Base-by-base conservation (phyloP, 352 stramenopile species). In the Globisporangium radiosum region DNA sequence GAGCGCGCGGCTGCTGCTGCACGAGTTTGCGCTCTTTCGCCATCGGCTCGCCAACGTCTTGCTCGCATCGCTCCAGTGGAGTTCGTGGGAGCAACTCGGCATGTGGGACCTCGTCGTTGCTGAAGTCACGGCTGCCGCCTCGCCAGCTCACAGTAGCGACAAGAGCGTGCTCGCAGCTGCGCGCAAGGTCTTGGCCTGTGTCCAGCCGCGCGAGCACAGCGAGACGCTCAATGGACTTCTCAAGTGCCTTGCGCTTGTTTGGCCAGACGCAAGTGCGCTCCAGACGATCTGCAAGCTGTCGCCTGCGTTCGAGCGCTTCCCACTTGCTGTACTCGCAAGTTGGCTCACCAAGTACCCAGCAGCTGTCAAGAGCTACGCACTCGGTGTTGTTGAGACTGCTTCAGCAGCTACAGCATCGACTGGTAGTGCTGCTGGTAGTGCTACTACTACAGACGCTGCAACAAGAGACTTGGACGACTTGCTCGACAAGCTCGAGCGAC, bases 51-150 rank as follows among this genome's bases (percentile, higher is more conserved):
- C 82, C 14, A 92, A 84, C 45, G 72, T 90, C 3, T 60, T 94
- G 15, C 64, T 92, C 6, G 82, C 82, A 36, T 94, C 85, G 14
- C 66, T 94, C 11, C 66, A 87, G 54, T 94, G 85, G 85, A 91
- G 65, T 13, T 92, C 85, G 15, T 94, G 82, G 82, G 82, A 94
- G 54, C 85, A 94, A 63, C 88, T 78, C 48, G 75, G 74, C 1
- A 70, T 91, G 58, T 94, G 85, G 85, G 85, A 94, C 62, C 69
- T 94, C 13, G 73, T 92, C 6, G 58, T 90, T 0, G 69, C 76
- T 0, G 85, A 94, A 56, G 73, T 85, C 7, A 69, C 85, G 37
- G 44, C 62, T 1, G 25, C 52, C 3, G n/a, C 25, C 15, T 42
- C 59, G 7, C 7, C 7, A 8, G 11, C 7, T 13, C 7, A 8